Percentiles rank a stretch among this genome's conserved stretches.
phyloP scores from a whole-genome alignment of 2,329 filamentous ascomycete genomes.

The Neonectria sp. region DNA sequence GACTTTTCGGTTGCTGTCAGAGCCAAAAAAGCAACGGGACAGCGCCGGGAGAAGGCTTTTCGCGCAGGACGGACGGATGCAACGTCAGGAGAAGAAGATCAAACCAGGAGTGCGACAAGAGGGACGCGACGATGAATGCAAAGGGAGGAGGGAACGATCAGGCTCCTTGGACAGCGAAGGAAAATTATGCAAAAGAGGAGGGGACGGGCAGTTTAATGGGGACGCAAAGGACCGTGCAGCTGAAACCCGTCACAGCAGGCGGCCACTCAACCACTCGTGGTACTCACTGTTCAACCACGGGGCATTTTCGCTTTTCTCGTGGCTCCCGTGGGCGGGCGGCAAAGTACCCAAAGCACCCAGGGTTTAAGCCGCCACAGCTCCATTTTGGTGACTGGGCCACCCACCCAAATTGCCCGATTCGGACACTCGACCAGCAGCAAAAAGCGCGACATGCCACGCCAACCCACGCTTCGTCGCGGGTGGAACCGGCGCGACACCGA shows the following conservation, averaged over 20 bases:
- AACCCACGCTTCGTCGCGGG: conserved; percentile 36
- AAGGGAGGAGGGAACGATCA: not conserved
- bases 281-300: not conserved
- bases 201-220: conserved; percentile 12
- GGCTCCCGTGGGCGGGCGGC: conserved; percentile 2
- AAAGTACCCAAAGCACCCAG: conserved; percentile 5
- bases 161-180: not conserved
- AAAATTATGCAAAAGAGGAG: conserved; percentile 20
- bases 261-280: conserved; percentile 10
- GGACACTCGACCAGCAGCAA: conserved; percentile 6
- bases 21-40: conserved; percentile 38
- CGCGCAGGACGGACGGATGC: conserved; percentile 30
- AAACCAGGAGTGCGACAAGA: not conserved
- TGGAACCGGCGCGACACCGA: conserved; percentile 51
- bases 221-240: conserved; percentile 19
- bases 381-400: conserved; percentile 2
- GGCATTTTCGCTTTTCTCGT: conserved; percentile 4
- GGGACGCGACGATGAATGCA: not conserved
- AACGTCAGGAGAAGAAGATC: conserved; percentile 16
- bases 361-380: conserved; percentile 4
- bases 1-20: conserved; percentile 43
- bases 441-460: conserved; percentile 32
- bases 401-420: conserved; percentile 14
- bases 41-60: conserved; percentile 36
- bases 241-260: conserved; percentile 24